A percentile compares a stretch with the other conserved stretches of the same genome.
phyloP scores from a whole-genome alignment of 768 basidiomycete species.

The Obba rivulosa region DNA sequence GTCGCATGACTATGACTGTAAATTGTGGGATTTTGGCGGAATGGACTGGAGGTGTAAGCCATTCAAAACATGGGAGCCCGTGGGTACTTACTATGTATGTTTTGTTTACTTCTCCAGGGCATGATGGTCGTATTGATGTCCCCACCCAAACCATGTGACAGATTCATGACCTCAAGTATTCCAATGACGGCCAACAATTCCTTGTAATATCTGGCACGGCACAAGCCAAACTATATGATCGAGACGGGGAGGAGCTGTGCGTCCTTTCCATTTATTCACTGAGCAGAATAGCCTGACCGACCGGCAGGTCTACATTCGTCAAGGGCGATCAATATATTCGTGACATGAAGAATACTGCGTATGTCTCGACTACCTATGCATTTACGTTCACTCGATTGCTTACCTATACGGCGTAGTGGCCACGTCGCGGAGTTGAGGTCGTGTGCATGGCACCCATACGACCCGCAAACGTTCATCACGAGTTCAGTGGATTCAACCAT shows the following conservation, averaged over 20 bases:
- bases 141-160: constrained; percentile 24
- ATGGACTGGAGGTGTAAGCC: constrained; percentile 90
- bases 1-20: constrained; percentile 96
- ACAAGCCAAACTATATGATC: constrained; percentile 84
- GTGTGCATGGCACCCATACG: constrained; percentile 93
- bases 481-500: constrained; percentile 95
- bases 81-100: constrained; percentile 83
- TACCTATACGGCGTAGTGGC: constrained; percentile 47
- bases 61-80: constrained; percentile 95
- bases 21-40: constrained; percentile 99
- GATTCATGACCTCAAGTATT: constrained; percentile 91
- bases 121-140: neutral
- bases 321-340: constrained; percentile 98
- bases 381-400: constrained; percentile 4
- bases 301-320: constrained; percentile 64
- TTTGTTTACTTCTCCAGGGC: constrained; percentile 7
- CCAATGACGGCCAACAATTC: constrained; percentile 80
- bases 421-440: constrained; percentile 89
- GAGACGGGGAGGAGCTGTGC: constrained; percentile 91
- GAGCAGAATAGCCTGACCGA: constrained; percentile 42
- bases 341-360: constrained; percentile 99
- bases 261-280: constrained; percentile 28
- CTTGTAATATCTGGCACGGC: constrained; percentile 84
- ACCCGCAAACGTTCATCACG: constrained; percentile 81
- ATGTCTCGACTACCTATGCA: constrained; percentile 27